Percentiles rank a stretch among this genome's conserved stretches.
Conservation (phyloP, 2,329 filamentous ascomycete genomes). For the Trichoderma sp. region DNA sequence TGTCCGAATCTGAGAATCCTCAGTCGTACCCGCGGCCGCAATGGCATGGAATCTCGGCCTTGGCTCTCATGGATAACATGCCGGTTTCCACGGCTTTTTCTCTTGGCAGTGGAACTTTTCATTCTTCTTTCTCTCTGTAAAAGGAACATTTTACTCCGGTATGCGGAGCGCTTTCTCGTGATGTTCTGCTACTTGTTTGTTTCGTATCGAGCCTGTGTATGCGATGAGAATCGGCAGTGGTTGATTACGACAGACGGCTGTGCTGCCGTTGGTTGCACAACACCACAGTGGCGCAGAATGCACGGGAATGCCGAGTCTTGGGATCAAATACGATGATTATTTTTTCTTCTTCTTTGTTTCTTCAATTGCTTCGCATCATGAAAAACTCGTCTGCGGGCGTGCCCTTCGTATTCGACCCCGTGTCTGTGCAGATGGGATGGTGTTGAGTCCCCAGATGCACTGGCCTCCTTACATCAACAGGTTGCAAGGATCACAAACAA, state of each 20-base stretch:
- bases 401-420: background rate
- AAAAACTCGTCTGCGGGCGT: background rate
- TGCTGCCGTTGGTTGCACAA: slow-evolving; percentile 16
- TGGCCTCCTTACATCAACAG: background rate
- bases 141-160: background rate
- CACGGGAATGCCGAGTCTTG: slow-evolving; percentile 12
- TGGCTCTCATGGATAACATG: slow-evolving; percentile 1
- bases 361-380: background rate
- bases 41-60: background rate
- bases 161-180: background rate
- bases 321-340: background rate
- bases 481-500: background rate
- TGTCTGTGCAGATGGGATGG: background rate
- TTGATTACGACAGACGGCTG: slow-evolving; percentile 1
- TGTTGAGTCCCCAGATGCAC: background rate
- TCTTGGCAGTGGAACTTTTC: background rate
- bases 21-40: background rate
- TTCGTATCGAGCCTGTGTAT: slow-evolving; percentile 6
- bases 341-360: background rate
- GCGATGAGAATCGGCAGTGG: background rate
- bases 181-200: background rate
- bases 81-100: background rate
- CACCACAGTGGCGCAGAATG: slow-evolving; percentile 12
- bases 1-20: background rate
- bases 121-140: background rate